A percentile compares a stretch with the other conserved stretches of the same genome.
These are phyloP conservation scores for Dorcoceras hygrometricum DNA, from an alignment of 257 asterid genomes.

Conservation along the genomic window DNA sequence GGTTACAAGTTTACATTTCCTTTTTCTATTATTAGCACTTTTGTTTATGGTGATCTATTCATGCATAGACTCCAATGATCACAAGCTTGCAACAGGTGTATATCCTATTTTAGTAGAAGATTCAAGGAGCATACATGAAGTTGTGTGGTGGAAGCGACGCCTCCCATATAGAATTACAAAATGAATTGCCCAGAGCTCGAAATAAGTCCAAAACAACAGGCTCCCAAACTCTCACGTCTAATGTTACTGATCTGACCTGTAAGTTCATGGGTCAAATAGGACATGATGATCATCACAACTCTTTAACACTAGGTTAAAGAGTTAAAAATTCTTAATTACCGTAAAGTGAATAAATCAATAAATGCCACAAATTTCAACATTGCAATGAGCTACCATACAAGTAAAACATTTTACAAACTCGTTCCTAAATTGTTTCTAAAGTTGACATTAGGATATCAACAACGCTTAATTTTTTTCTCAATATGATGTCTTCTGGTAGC, in stretches of 20 bases:
- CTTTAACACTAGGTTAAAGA: not conserved
- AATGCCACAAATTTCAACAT: too few species aligned
- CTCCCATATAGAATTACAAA: constrained; percentile 95
- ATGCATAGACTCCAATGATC: not conserved
- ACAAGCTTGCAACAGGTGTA: not conserved
- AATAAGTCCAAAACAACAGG: constrained; percentile 76
- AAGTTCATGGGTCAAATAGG: constrained; percentile 24
- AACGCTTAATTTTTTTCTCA: not conserved
- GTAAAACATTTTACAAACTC: not conserved
- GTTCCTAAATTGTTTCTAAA: not conserved
- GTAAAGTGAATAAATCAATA: too few species aligned
- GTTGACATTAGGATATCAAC: too few species aligned
- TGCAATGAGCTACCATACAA: not conserved
- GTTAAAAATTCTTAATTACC: not conserved
- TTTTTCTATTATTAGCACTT: too few species aligned
- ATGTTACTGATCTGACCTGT: constrained; percentile 88
- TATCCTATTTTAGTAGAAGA: not conserved
- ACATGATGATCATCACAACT: constrained; percentile 6
- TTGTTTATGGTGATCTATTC: not conserved
- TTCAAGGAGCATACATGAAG: constrained; percentile 51
- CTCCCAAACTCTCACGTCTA: constrained; percentile 97
- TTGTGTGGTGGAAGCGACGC: constrained; percentile 59
- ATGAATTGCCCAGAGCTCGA: constrained; percentile 74
- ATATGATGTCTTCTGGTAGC: not conserved
- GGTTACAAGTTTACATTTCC: too few species aligned